These are phyloP conservation scores for Falciphora oryzae DNA, from an alignment of 2,329 filamentous ascomycete species.

Conservation along the genomic window DNA sequence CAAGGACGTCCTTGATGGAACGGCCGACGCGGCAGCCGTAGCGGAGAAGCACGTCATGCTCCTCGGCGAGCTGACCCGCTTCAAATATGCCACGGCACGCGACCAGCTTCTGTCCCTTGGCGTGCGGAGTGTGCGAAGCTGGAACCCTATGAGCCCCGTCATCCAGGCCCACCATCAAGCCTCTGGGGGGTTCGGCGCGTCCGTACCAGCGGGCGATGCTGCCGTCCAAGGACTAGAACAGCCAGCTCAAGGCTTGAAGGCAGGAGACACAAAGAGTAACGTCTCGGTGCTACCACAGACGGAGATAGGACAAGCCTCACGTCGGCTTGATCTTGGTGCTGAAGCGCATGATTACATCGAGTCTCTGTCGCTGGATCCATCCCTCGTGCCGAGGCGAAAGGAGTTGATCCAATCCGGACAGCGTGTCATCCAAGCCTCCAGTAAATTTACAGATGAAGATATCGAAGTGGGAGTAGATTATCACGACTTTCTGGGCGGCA, in stretches of 20 bases:
- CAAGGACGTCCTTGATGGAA: conserved; percentile 18
- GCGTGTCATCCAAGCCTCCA: background rate
- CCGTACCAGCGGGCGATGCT: background rate
- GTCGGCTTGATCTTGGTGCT: background rate
- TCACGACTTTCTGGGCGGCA: background rate
- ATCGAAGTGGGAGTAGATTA: background rate
- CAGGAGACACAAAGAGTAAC: background rate
- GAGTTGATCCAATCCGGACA: background rate
- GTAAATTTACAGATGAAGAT: background rate
- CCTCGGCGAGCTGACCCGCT: conserved; percentile 20
- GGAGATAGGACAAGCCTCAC: background rate
- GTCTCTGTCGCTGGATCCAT: background rate
- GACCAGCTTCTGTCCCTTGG: conserved; percentile 23
- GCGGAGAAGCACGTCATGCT: conserved; percentile 27
- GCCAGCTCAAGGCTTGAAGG: background rate
- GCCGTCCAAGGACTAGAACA: background rate
- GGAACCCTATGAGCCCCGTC: conserved; percentile 17
- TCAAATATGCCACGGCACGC: conserved; percentile 22
- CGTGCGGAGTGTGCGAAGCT: conserved; percentile 23
- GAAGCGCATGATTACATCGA: background rate
- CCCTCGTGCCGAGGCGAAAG: background rate
- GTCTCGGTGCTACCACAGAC: too few species aligned
- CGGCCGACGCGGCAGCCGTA: conserved; percentile 16
- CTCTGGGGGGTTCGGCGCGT: background rate
- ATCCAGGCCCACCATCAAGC: conserved; percentile 9